Evolutionary conservation across 164 flowering plant genomes (phyloP), one percentile per base, ranked within the genome.

Genomic region (Aristolochia fimbriata): DNA sequence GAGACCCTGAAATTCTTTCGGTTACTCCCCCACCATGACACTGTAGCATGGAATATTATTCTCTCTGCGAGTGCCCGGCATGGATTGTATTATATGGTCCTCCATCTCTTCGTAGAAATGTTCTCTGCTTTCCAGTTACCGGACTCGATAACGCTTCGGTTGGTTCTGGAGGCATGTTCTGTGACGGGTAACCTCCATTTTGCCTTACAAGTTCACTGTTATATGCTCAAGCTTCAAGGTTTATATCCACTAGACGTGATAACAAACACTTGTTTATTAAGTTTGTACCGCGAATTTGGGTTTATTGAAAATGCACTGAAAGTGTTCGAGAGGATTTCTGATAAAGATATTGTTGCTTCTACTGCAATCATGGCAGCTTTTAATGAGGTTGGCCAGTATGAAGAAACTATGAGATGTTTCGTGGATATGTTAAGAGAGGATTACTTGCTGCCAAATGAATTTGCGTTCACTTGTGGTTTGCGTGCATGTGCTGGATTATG

Each of bases 361-460:
- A 62, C 58, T 41, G 57, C 70, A 20, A 50, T 72, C 70, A 68
- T 72, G 67, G 56, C 59, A 51, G 65, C 62, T 49, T 72, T 68
- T 50, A 68, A 51, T 22, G 68, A 65, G 48, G 67, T 24, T 1
- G 65, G 65, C 22, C 17, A 54, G 13, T 68, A 58, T 33, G 67
- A 62, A 33, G 67, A 58, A 31, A 53, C 58, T n/a, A 6, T 72
- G n/a, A 59, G 58, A 50, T 15, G 68, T 51, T 72, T 65, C 51
- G 16, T 14, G 23, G 23, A 21, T 13, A 54, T 72, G 70, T 55
- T 65, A 15, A 59, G 25, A 12, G 15, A 16, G 17, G 60, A 68
- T 2, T 20, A 23, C 31, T 58, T 65, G 45, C 2, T 14, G 13
- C 57, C 55, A 0, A 68, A 72, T 62, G 72, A 51, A 51, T 72